Percentiles rank a stretch among this genome's conserved stretches.
Conservation (phyloP, 106 monocot species). For the Dioscorea alata region DNA sequence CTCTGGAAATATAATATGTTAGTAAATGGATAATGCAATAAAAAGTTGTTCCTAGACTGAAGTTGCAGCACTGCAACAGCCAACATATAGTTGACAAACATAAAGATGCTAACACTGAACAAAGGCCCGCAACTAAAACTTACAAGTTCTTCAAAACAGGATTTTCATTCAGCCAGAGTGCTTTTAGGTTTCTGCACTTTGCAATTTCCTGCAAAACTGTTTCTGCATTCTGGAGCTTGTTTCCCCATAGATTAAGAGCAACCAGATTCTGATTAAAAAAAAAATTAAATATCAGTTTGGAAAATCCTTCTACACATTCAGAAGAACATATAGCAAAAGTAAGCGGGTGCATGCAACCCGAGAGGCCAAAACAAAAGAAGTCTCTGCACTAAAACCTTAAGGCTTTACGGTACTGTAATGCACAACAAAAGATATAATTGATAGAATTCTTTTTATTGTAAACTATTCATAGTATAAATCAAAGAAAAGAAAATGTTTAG, state of each 20-base stretch:
- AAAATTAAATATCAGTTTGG: neutral
- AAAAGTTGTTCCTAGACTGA: neutral
- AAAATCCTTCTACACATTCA: neutral
- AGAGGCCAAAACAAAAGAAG: too few species aligned
- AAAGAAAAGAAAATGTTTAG: neutral
- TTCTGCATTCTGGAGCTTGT: slow-evolving; percentile 69
- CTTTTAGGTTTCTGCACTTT: slow-evolving; percentile 66
- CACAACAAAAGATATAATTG: too few species aligned
- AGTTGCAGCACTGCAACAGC: too few species aligned
- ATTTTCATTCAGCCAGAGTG: slow-evolving; percentile 94
- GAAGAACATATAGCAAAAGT: neutral
- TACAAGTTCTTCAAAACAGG: slow-evolving; percentile 51
- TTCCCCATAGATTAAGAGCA: slow-evolving; percentile 96
- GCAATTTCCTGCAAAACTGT: slow-evolving; percentile 48
- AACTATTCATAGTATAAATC: neutral
- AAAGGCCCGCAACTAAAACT: neutral
- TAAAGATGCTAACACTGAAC: too few species aligned
- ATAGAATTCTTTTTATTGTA: too few species aligned
- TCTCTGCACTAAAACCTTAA: too few species aligned
- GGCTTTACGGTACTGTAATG: too few species aligned
- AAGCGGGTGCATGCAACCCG: too few species aligned
- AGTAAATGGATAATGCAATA: neutral
- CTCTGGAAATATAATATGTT: slow-evolving; percentile 14
- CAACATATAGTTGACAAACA: too few species aligned
- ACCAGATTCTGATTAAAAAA: slow-evolving; percentile 60